Evolutionary conservation across 2,329 filamentous ascomycete species (phyloP).

Genomic region (Aspergillus sp.): DNA sequence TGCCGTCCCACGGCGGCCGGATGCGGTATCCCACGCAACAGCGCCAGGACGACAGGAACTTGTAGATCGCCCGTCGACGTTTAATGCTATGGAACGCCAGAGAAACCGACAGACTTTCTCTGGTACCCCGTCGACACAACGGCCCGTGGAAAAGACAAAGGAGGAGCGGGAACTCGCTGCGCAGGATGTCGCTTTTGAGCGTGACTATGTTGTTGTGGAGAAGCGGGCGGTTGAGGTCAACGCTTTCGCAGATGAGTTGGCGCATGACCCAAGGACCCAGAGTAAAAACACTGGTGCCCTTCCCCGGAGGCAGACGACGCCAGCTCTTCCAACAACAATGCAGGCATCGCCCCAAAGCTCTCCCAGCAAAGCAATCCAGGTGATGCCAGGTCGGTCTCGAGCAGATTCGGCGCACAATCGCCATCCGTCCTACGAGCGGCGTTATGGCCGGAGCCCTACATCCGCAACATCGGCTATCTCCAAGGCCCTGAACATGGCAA

Average conservation of each 20-base stretch:
- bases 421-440: constrained; percentile 76
- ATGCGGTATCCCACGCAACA: constrained; percentile 35
- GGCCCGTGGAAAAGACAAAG: constrained; percentile 28
- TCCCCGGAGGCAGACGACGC: constrained; percentile 74
- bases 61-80: constrained; percentile 31
- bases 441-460: constrained; percentile 69
- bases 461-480: constrained; percentile 89
- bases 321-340: constrained; percentile 67
- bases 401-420: constrained; percentile 66
- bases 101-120: constrained; percentile 51
- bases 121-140: constrained; percentile 48
- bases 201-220: constrained; percentile 94
- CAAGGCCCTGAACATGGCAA: constrained; percentile 93
- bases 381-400: constrained; percentile 64
- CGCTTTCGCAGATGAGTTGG: constrained; percentile 92
- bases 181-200: constrained; percentile 84
- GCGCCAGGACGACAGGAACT: constrained; percentile 43
- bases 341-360: constrained; percentile 69
- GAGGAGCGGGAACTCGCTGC: constrained; percentile 65
- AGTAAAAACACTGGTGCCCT: constrained; percentile 61
- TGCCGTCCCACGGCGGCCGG: constrained; percentile 33
- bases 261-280: constrained; percentile 71
- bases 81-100: constrained; percentile 61
- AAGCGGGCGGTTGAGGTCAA: constrained; percentile 96
- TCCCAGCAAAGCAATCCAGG: constrained; percentile 70